Evolutionary conservation across 768 basidiomycete genomes (phyloP).

Genomic region (Termitomyces sp.): DNA sequence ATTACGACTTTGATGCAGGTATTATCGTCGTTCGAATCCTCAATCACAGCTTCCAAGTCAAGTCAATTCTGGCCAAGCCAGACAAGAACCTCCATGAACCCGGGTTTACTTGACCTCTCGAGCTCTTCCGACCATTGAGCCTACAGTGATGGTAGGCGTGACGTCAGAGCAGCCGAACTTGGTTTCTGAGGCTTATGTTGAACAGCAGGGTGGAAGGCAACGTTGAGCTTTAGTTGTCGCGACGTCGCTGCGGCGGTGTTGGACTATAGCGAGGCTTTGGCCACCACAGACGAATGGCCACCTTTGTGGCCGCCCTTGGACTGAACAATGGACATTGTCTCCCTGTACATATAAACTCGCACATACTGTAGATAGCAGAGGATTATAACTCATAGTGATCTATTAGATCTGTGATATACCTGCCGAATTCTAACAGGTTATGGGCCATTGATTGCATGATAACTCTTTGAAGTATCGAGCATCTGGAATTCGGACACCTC

Average conservation of each 20-base stretch:
- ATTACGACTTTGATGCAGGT: slow-evolving; percentile 73
- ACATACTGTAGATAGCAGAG: no score
- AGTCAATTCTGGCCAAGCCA: slow-evolving; percentile 89
- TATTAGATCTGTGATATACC: no score
- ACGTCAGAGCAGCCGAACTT: slow-evolving; percentile 81
- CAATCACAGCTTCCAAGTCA: slow-evolving; percentile 59
- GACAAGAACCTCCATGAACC: slow-evolving; percentile 60
- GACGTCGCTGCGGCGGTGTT: slow-evolving; percentile 32
- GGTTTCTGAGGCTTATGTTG: slow-evolving; percentile 26
- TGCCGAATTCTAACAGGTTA: no score
- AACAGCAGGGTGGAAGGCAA: slow-evolving; percentile 50
- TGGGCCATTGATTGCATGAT: no score
- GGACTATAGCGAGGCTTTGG: no score
- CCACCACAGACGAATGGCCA: no score
- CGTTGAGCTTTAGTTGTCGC: slow-evolving; percentile 61
- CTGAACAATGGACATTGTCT: no score
- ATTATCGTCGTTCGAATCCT: slow-evolving; percentile 48
- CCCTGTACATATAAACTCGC: no score
- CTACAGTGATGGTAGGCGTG: slow-evolving; percentile 85
- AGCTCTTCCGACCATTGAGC: slow-evolving; percentile 95
- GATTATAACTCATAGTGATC: no score
- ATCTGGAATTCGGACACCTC: no score
- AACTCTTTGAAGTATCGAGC: no score
- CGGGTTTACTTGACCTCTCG: slow-evolving; percentile 71
- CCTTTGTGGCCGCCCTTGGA: no score